Percentiles rank a stretch among this genome's conserved stretches.
These are phyloP conservation scores for Dichotomocladium elegans DNA, from an alignment of 371 early-diverging fungal genomes.

Conservation along the genomic window DNA sequence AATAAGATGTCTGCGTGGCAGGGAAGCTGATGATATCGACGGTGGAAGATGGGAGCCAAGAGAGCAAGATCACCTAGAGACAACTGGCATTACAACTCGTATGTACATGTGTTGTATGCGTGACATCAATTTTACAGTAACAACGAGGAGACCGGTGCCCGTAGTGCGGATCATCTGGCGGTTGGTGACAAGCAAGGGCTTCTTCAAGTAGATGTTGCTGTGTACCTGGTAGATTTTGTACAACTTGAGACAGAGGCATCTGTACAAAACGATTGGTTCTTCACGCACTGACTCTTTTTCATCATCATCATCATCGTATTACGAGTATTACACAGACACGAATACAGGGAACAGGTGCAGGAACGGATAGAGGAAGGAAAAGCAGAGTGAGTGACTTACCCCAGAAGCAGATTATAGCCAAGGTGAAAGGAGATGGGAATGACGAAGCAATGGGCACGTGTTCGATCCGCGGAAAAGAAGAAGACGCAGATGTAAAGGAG, in stretches of 20 bases:
- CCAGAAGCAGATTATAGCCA: conserved; percentile 31
- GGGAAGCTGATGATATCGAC: conserved; percentile 26
- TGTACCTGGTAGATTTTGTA: conserved; percentile 53
- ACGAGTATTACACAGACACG: neutral
- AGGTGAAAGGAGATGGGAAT: conserved; percentile 42
- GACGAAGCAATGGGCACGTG: conserved; percentile 29
- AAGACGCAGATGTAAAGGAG: conserved; percentile 36
- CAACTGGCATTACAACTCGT: too few species aligned
- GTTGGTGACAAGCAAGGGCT: conserved; percentile 44
- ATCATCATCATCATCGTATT: too few species aligned
- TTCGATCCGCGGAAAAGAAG: conserved; percentile 28
- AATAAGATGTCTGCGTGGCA: conserved; percentile 28
- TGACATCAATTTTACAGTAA: conserved; percentile 23
- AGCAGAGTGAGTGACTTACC: conserved; percentile 31
- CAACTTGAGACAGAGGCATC: conserved; percentile 48
- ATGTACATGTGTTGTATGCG: too few species aligned
- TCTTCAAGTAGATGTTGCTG: conserved; percentile 55
- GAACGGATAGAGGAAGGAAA: neutral
- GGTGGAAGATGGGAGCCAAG: conserved; percentile 34
- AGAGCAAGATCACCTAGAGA: conserved; percentile 27
- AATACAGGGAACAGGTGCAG: neutral
- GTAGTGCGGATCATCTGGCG: conserved; percentile 21
- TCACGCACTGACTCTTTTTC: too few species aligned
- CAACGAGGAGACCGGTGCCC: conserved; percentile 33
- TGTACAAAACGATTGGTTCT: too few species aligned